Evolutionary conservation across 2,329 filamentous ascomycete species (phyloP), one percentile per base, ranked within the genome.

Genomic region (Leptographium lundbergii): DNA sequence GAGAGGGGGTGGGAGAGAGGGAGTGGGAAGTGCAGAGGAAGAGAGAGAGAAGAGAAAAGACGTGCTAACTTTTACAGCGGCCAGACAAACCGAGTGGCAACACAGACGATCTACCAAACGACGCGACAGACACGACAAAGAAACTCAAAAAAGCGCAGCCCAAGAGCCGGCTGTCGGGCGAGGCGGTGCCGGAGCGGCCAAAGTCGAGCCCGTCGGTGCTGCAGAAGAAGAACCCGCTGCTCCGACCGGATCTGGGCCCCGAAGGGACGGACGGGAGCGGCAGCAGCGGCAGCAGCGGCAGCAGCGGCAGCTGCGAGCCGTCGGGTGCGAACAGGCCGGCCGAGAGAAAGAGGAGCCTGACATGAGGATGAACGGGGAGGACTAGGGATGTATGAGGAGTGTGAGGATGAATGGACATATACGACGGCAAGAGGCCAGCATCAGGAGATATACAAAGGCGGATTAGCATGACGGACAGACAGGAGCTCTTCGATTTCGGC

Each of bases 91-190:
- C 39, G 17, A 45, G 39, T 7, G 39, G 11, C 13, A n/a, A 7
- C 39, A 14, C 36, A 17, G 36, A 39, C 32, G 32, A 34, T 10
- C n/a, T n/a, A 9, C 34, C 34, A 17, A 39, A 32, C 29, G 29
- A 10, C 3, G 6, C 36, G 36, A 39, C 36, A 14, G 36, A 39
- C 2, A 39, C 36, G 36, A 62, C 63, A 14, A 25, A 22, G 22
- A 75, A 71, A 54, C 72, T 69, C 42, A 71, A 70, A 57, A 76
- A 76, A 63, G 66, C 77, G 39, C 32, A 34, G 36, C 72, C 69
- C 24, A 78, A 77, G 66, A 68, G 63, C 57, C 71, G 73, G 29
- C 69, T 67, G 29, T 72, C 65, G 60, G 74, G 69, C 64, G 73
- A 74, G 2, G 47, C 45, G n/a, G 50, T 6, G 52, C 27, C 14